Conservation (phyloP, 495 filamentous ascomycete species). For the Penicillium chermesinum region DNA sequence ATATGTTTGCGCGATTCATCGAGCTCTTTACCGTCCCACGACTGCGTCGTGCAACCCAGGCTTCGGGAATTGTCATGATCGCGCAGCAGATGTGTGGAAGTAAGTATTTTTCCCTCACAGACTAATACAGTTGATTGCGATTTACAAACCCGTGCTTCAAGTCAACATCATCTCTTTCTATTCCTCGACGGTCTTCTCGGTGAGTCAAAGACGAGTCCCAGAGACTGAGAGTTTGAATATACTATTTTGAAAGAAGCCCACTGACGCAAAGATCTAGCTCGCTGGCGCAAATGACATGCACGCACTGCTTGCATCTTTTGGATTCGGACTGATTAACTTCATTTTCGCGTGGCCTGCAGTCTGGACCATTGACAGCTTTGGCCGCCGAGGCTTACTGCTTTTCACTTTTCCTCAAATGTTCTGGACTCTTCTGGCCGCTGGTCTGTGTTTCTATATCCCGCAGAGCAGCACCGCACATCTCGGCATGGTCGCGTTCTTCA, state of each 20-base stretch:
- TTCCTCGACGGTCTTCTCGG: conserved; percentile 63
- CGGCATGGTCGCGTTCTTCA: conserved; percentile 61
- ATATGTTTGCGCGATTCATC: conserved; percentile 41
- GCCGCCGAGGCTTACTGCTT: conserved; percentile 67
- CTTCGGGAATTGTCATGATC: conserved; percentile 60
- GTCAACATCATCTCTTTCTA: conserved; percentile 80
- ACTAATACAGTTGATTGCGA: background rate
- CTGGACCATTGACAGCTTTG: conserved; percentile 81
- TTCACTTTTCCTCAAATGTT: conserved; percentile 86
- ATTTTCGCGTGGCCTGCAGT: conserved; percentile 79
- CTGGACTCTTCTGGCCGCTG: conserved; percentile 69
- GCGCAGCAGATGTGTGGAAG: conserved; percentile 83
- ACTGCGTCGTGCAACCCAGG: conserved; percentile 51
- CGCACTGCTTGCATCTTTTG: conserved; percentile 68
- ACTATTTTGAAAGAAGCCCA: background rate
- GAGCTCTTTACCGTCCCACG: conserved; percentile 56
- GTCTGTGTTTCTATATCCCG: conserved; percentile 65
- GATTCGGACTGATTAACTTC: conserved; percentile 79
- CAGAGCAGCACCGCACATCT: conserved; percentile 45
- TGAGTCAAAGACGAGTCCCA: background rate
- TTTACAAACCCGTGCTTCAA: conserved; percentile 21
- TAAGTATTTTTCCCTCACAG: conserved; percentile 12
- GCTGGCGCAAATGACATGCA: conserved; percentile 52
- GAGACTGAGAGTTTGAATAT: background rate
- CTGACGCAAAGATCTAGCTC: conserved; percentile 18